phyloP scores from a whole-genome alignment of 2,329 filamentous ascomycete species.

The Claviceps pazoutovae region DNA sequence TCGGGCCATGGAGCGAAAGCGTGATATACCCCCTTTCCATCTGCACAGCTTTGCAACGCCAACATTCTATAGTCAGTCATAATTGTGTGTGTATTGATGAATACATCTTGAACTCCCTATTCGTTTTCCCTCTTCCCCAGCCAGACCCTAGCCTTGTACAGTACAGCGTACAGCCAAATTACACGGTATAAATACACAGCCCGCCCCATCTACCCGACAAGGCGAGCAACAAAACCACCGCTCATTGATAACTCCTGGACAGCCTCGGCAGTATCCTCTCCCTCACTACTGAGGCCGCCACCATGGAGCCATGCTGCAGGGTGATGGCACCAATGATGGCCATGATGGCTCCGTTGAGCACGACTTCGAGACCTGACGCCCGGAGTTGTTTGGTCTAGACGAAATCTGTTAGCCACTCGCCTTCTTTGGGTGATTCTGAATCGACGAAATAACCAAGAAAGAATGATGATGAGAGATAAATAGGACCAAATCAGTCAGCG shows the following conservation, averaged over 20 bases:
- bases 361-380: conserved; percentile 57
- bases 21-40: neutral
- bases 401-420: neutral
- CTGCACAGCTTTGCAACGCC: neutral
- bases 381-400: conserved; percentile 49
- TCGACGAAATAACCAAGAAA: too few species aligned
- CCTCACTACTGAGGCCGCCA: conserved; percentile 59
- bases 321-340: conserved; percentile 80
- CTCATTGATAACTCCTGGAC: conserved; percentile 3
- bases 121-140: neutral
- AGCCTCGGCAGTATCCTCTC: conserved; percentile 53
- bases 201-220: neutral
- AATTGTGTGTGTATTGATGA: too few species aligned
- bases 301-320: conserved; percentile 71
- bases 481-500: too few species aligned
- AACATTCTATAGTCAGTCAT: neutral
- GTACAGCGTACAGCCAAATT: neutral
- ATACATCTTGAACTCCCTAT: neutral
- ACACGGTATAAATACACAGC: neutral
- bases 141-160: neutral
- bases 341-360: conserved; percentile 66
- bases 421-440: neutral
- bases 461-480: too few species aligned
- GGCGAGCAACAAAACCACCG: neutral
- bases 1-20: neutral